Base-by-base conservation (phyloP, 805 yeast species). In the Sungouiella blattae region DNA sequence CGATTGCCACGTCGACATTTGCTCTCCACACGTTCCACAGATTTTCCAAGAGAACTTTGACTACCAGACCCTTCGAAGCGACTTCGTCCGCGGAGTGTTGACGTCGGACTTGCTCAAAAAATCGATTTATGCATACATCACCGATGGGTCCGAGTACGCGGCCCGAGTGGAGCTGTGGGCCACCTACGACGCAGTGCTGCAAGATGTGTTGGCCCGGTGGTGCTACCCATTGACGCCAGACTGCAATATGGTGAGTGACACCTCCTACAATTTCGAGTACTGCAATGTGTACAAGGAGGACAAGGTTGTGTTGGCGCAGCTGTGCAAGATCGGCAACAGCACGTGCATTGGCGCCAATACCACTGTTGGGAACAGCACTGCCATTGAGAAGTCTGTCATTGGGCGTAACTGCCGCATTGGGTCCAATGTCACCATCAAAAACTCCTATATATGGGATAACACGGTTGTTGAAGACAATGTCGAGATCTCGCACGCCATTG, bases 11-110 rank as follows among this genome's bases (percentile, higher is more conserved):
- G 88, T 93, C 36, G 98, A 93, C 62, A 87, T 93, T 41, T 93
- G 98, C 61, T 74, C 97, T 5, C 87, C 95, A 2, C 87, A 82
- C 46, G 96, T 93, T 8, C 97, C 97, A 1, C 93, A 94, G 11
- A 82, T 91, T 41, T 93, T 91, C 65, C 95, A 87, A 51, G 98
- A 93, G 53, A 91, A 93, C 59, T 93, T 93, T 52, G 98, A 93
- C 64, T 93, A 89, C 58, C 96, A 91, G 59, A 68, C 77, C 34
- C 67, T 91, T 43, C 75, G 98, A 58, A 70, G 75, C 23, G 98
- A 93, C 62, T 93, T 91, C 54, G 85, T 91, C 20, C 83, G 78
- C 49, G 97, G 98, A 36, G 93, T 91, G 17, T 69, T 93, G 40
- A 82, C 93, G 11, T 83, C 94, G 33, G 98, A 93, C 60, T 73